These are phyloP conservation scores for Cutaneotrichosporon sp. DNA, from an alignment of 1,284 basidiomycete species.

Conservation along the genomic window DNA sequence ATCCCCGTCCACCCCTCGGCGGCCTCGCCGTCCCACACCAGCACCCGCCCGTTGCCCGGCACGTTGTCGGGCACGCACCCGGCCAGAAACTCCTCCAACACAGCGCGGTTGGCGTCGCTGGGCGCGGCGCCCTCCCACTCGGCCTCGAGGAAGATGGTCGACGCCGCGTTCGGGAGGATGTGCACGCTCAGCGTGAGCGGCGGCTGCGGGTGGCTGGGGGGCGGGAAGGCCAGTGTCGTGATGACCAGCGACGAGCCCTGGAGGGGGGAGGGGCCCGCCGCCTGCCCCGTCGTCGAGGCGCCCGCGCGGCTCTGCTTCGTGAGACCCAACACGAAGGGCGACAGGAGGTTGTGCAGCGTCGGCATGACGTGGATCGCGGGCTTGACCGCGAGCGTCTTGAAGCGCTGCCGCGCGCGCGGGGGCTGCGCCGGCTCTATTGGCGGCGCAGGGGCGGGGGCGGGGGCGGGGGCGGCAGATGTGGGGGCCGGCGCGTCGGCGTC, in stretches of 20 bases:
- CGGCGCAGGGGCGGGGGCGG: not conserved
- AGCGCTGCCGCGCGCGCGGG: constrained; percentile 19
- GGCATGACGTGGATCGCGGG: constrained; percentile 37
- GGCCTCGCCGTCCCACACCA: constrained; percentile 20
- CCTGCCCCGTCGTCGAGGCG: constrained; percentile 39
- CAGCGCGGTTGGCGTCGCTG: not conserved
- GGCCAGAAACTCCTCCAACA: constrained; percentile 36
- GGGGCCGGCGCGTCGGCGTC: too few species aligned
- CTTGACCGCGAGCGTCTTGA: constrained; percentile 36
- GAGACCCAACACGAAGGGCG: constrained; percentile 46
- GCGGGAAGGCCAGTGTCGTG: constrained; percentile 36
- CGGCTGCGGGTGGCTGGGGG: constrained; percentile 27
- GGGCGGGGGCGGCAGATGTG: not conserved
- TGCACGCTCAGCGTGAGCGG: constrained; percentile 35
- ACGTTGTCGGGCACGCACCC: constrained; percentile 40
- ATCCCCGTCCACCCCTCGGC: constrained; percentile 27
- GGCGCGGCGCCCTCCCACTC: constrained; percentile 29
- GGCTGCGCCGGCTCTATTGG: too few species aligned
- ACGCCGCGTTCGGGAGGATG: constrained; percentile 33
- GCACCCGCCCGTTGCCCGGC: constrained; percentile 27
- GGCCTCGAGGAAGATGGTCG: constrained; percentile 43
- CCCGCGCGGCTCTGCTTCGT: constrained; percentile 44
- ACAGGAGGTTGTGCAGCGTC: constrained; percentile 44
- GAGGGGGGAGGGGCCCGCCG: constrained; percentile 37
- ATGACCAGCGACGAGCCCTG: constrained; percentile 36